These are phyloP conservation scores for Colletotrichum chlorophyti DNA, from an alignment of 2,329 filamentous ascomycete species.

Conservation along the genomic window DNA sequence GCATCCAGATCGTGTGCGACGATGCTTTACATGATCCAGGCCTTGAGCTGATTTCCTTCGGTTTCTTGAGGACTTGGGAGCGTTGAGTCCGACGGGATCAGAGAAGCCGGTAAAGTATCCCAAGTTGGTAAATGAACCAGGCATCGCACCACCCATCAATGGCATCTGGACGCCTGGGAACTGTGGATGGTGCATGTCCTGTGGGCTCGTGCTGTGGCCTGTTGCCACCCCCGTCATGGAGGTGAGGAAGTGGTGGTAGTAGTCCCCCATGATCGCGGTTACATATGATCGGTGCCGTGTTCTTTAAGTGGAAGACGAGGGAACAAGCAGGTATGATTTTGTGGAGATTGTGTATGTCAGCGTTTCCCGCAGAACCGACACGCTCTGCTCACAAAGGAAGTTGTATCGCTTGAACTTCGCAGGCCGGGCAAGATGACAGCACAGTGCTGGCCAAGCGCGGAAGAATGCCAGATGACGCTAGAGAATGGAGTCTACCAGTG, in stretches of 20 bases:
- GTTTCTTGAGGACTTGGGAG: slow-evolving; percentile 54
- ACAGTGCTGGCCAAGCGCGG: background rate
- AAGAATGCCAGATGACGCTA: background rate
- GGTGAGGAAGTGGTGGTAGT: slow-evolving; percentile 62
- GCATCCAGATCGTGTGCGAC: slow-evolving; percentile 91
- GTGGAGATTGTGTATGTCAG: slow-evolving; percentile 17
- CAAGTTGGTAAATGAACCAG: slow-evolving; percentile 52
- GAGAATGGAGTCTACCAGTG: background rate
- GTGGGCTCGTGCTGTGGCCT: slow-evolving; percentile 44
- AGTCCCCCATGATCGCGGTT: slow-evolving; percentile 55
- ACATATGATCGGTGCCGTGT: background rate
- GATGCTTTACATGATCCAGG: slow-evolving; percentile 84
- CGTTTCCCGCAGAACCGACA: slow-evolving; percentile 13
- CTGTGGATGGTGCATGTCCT: slow-evolving; percentile 47
- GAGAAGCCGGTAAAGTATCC: slow-evolving; percentile 58
- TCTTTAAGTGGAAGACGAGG: slow-evolving; percentile 1
- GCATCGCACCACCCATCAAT: slow-evolving; percentile 40
- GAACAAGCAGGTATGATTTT: background rate
- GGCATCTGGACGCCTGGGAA: slow-evolving; percentile 40
- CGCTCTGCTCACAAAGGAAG: background rate
- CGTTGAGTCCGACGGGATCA: slow-evolving; percentile 55
- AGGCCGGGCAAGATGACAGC: no score
- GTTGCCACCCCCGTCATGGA: slow-evolving; percentile 55
- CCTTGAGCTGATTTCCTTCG: slow-evolving; percentile 59
- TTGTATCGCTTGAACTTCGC: slow-evolving; percentile 10